Conservation (phyloP, 2,329 filamentous ascomycete species). For the Aspergillus oerlinghausenensis region DNA sequence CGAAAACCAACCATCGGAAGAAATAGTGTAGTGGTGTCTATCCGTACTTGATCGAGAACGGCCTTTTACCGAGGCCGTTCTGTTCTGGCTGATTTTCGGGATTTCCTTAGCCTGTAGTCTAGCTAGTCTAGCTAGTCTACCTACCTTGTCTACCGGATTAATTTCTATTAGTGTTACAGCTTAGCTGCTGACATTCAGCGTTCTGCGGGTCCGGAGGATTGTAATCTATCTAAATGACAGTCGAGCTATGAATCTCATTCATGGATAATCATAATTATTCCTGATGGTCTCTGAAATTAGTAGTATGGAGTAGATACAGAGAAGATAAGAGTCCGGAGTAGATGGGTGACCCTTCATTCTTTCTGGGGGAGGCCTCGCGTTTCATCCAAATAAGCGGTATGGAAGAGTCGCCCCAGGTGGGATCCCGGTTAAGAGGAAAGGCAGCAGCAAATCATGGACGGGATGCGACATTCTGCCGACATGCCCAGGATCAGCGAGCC, state of each 20-base stretch:
- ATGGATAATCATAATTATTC: neutral
- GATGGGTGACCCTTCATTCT: neutral
- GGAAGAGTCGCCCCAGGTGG: neutral
- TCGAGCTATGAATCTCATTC: no score
- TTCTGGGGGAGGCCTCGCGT: neutral
- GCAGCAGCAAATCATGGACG: neutral
- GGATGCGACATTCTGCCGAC: neutral
- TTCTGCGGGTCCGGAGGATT: neutral
- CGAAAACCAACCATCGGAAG: slow-evolving; percentile 4
- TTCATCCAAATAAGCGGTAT: neutral
- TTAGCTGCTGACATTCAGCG: neutral
- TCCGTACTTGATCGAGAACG: slow-evolving; percentile 6
- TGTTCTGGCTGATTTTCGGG: neutral
- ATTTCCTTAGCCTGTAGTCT: neutral
- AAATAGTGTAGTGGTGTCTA: neutral
- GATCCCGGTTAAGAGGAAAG: neutral
- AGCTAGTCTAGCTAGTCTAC: neutral
- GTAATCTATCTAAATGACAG: no score
- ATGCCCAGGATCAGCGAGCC: neutral
- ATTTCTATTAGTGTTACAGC: no score
- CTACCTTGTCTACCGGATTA: neutral
- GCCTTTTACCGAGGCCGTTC: slow-evolving; percentile 9
- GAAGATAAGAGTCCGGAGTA: no score
- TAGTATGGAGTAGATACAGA: no score
- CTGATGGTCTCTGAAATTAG: neutral